Conservation (phyloP, 2,329 filamentous ascomycete genomes). For the Stenocarpella maydis region DNA sequence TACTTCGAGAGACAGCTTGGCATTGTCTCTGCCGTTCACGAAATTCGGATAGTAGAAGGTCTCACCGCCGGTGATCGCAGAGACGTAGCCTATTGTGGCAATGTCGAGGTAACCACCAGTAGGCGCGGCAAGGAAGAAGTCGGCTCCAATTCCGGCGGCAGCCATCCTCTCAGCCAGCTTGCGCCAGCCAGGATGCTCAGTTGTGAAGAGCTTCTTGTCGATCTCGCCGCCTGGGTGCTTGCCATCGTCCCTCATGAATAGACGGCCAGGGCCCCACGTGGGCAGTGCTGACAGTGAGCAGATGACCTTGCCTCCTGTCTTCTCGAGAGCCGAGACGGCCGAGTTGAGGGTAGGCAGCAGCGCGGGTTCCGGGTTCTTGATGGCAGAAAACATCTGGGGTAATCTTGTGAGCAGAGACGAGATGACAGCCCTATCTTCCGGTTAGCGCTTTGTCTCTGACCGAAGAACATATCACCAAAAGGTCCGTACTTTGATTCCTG, state of each 20-base stretch:
- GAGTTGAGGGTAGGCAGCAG: slow-evolving; percentile 85
- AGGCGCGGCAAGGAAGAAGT: slow-evolving; percentile 94
- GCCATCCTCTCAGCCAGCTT: slow-evolving; percentile 90
- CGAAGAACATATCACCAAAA: neutral
- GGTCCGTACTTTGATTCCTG: slow-evolving; percentile 77
- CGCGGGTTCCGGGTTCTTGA: slow-evolving; percentile 92
- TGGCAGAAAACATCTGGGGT: slow-evolving; percentile 83
- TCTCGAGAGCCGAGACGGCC: slow-evolving; percentile 81
- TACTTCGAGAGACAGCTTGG: slow-evolving; percentile 86
- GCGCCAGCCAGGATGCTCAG: slow-evolving; percentile 88
- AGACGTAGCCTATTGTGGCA: slow-evolving; percentile 87
- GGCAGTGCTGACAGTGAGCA: slow-evolving; percentile 88
- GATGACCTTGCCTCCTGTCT: slow-evolving; percentile 91
- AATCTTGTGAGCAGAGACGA: slow-evolving; percentile 84
- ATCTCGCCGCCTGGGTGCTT: slow-evolving; percentile 87
- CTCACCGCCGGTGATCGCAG: slow-evolving; percentile 91
- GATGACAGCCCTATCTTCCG: slow-evolving; percentile 70
- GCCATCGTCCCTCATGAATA: slow-evolving; percentile 87
- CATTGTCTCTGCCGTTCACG: slow-evolving; percentile 82
- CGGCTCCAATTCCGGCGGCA: slow-evolving; percentile 83
- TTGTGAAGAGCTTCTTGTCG: slow-evolving; percentile 90
- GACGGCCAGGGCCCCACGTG: slow-evolving; percentile 86
- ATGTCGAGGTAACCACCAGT: slow-evolving; percentile 92
- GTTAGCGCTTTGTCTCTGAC: slow-evolving; percentile 40
- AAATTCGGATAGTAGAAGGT: slow-evolving; percentile 98